Conservation (phyloP, 2,329 filamentous ascomycete species). For the Teratosphaeria nubilosa region DNA sequence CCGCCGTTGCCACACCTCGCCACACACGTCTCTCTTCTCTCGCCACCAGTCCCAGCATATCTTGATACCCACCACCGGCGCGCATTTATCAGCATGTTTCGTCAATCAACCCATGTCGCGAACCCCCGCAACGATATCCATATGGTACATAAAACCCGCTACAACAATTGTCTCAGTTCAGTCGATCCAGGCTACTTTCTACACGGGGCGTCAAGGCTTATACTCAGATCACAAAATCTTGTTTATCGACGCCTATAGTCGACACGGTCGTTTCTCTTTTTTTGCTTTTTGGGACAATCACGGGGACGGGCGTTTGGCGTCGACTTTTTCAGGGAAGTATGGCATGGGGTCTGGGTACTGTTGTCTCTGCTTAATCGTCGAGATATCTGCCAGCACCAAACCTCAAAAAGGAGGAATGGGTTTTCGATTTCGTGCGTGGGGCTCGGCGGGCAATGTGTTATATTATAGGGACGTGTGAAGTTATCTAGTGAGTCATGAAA, state of each 20-base stretch:
- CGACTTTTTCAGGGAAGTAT: not conserved
- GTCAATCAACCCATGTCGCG: not conserved
- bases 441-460: not conserved
- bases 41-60: not conserved
- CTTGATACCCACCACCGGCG: not conserved
- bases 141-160: not conserved
- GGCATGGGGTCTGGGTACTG: not conserved
- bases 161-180: not conserved
- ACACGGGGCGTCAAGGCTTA: too few relatives aligned
- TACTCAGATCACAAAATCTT: not conserved
- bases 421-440: not conserved
- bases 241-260: not conserved
- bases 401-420: not conserved
- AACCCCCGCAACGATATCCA: not conserved
- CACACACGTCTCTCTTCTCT: not conserved
- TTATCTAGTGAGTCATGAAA: not conserved
- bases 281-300: not conserved
- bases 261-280: not conserved
- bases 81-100: not conserved
- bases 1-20: not conserved
- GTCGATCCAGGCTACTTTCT: not conserved
- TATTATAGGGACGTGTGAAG: not conserved
- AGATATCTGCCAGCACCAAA: not conserved
- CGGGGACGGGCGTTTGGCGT: not conserved
- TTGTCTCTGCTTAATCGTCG: not conserved